These are phyloP conservation scores for Fraxinus cuspidata DNA, from an alignment of 257 asterid genomes.

Conservation along the genomic window DNA sequence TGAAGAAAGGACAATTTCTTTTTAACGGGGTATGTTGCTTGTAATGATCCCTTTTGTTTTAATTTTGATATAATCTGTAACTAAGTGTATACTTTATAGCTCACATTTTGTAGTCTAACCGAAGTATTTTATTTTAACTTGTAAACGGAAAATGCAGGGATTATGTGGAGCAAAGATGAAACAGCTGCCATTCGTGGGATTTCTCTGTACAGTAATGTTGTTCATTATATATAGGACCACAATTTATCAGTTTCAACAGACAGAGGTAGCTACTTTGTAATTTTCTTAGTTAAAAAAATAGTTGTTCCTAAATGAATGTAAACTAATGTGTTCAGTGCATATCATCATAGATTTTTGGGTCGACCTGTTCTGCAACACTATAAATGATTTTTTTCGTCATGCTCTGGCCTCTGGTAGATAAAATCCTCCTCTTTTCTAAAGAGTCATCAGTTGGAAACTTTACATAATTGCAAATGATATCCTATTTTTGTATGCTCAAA, in stretches of 20 bases:
- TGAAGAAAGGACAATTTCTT: conserved; percentile 60
- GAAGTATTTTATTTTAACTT: conserved; percentile 17
- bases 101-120: neutral
- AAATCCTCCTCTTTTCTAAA: neutral
- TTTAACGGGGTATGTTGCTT: conserved; percentile 55
- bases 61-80: neutral
- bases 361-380: neutral
- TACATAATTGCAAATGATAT: neutral
- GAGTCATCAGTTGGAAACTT: neutral
- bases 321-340: neutral
- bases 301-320: conserved; percentile 16
- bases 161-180: conserved; percentile 74
- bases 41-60: conserved; percentile 2
- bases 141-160: conserved; percentile 53
- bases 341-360: neutral
- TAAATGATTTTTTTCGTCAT: neutral
- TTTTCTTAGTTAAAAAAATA: conserved; percentile 19
- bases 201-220: conserved; percentile 72
- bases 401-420: neutral
- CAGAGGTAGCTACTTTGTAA: conserved; percentile 54
- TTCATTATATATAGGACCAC: conserved; percentile 76
- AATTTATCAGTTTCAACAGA: conserved; percentile 72
- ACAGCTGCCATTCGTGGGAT: conserved; percentile 74
- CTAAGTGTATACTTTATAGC: neutral
- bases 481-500: neutral